A percentile compares a stretch with the other conserved stretches of the same genome.
These are phyloP conservation scores for Spinacia oleracea DNA, from an alignment of 179 eudicot genomes.

Conservation along the genomic window DNA sequence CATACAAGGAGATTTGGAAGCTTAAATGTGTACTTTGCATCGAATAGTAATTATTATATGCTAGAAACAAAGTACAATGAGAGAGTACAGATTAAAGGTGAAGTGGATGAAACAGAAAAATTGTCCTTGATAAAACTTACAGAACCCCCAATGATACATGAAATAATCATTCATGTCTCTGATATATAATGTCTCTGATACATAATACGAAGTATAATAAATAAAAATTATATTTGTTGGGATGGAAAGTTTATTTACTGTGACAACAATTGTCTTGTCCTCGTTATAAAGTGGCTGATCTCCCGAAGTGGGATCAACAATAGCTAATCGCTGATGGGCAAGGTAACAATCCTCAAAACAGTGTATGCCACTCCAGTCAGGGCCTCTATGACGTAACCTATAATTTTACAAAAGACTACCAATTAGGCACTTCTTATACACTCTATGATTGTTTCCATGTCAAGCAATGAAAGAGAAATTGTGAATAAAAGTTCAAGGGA, in stretches of 20 bases:
- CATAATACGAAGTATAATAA: background rate
- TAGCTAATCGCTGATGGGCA: slow-evolving; percentile 95
- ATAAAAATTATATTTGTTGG: background rate
- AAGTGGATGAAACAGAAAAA: background rate
- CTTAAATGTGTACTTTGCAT: background rate
- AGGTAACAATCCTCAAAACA: slow-evolving; percentile 75
- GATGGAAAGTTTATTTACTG: slow-evolving; percentile 38
- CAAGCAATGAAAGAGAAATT: background rate
- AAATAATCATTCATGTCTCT: background rate
- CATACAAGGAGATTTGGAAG: background rate
- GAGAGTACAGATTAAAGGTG: background rate
- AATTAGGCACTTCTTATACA: background rate
- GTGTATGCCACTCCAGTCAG: slow-evolving; percentile 98
- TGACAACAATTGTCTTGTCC: slow-evolving; percentile 80
- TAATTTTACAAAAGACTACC: slow-evolving; percentile 5
- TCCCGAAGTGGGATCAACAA: slow-evolving; percentile 95
- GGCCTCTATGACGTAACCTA: slow-evolving; percentile 97
- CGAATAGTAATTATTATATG: background rate
- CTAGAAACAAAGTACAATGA: background rate
- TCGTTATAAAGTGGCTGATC: slow-evolving; percentile 95
- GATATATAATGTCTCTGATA: too few relatives aligned
- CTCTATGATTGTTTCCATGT: background rate
- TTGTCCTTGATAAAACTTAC: background rate
- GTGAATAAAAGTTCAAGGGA: background rate
- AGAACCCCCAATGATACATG: background rate